Base-by-base conservation (phyloP, 768 basidiomycete genomes). In the Tylopilus sp. region DNA sequence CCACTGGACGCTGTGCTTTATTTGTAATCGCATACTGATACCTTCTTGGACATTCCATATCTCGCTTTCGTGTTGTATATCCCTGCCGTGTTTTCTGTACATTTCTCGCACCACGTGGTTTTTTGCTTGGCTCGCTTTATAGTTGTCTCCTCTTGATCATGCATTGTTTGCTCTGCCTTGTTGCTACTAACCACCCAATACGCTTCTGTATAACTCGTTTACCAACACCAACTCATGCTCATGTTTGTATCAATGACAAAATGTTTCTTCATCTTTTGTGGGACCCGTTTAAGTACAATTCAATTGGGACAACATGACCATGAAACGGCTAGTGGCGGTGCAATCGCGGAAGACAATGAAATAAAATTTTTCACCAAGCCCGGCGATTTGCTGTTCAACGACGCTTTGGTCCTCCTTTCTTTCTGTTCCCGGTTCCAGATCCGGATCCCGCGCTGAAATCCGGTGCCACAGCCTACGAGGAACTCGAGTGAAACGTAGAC, bases 181-280 rank as follows among this genome's bases (percentile, higher is more conserved):
- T 52, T 42, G 40, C 47, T 40, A 46, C 35, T 18, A 31, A 47
- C 36, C 52, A 46, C 43, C 20, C 33, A 12, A 40, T 42, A 50
- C 49, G 40, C 43, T 39, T 50, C 45, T 63, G 58, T 63, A 55
- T 57, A 58, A 56, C 50, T 35, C 38, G 52, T 39, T 33, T 33
- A 40, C 48, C 50, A 21, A 52, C 57, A 57, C 48, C 50, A 40
- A 41, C 36, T 18, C 57, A 56, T 46, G 43, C 36, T 18, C 57
- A 56, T 46, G 43, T 42, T 40, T 65, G 56, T 64, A 60, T 59
- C 63, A 52, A 57, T 63, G 56, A 48, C 52, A 50, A 31, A 22
- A 2, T 11, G 2, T 22, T 25, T 40, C 10, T 44, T 21, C 28
- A 8, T 12, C n/a, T 26, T 13, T 21, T 10, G 12, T 5, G 17